A percentile compares a stretch with the other conserved stretches of the same genome.
phyloP scores from a whole-genome alignment of 768 basidiomycete species.

The Crucibulum laeve region DNA sequence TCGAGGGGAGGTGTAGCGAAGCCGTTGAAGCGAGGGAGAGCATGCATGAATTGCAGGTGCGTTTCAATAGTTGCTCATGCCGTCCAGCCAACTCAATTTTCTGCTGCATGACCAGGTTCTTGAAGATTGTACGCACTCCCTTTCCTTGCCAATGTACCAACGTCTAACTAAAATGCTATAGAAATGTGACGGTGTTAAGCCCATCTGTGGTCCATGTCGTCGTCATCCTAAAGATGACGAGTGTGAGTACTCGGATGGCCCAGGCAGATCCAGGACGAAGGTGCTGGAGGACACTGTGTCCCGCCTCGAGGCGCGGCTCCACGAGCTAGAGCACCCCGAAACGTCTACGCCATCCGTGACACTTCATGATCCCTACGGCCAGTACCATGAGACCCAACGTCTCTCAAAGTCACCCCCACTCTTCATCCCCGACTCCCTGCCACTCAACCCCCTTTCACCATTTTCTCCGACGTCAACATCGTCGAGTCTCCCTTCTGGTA shows the following conservation, averaged over 20 bases:
- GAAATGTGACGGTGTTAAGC: slow-evolving; percentile 68
- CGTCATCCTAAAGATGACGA: slow-evolving; percentile 57
- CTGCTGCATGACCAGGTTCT: slow-evolving; percentile 26
- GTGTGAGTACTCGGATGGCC: slow-evolving; percentile 69
- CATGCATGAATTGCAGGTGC: slow-evolving; percentile 52
- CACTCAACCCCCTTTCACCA: slow-evolving; percentile 28
- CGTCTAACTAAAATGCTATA: slow-evolving; percentile 7
- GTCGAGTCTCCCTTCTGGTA: slow-evolving; percentile 45
- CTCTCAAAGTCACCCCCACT: slow-evolving; percentile 29
- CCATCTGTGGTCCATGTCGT: slow-evolving; percentile 61
- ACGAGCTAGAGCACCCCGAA: slow-evolving; percentile 53
- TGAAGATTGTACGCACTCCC: slow-evolving; percentile 42
- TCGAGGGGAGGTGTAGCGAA: slow-evolving; percentile 25
- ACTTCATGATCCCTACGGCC: slow-evolving; percentile 46
- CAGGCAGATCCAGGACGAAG: slow-evolving; percentile 55
- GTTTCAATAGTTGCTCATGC: slow-evolving; percentile 8
- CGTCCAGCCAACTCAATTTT: slow-evolving; percentile 2
- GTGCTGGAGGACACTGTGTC: slow-evolving; percentile 56
- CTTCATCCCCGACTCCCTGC: slow-evolving; percentile 24
- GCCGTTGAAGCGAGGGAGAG: slow-evolving; percentile 49
- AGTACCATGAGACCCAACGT: slow-evolving; percentile 23
- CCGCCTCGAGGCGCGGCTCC: slow-evolving; percentile 51
- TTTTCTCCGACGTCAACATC: slow-evolving; percentile 40
- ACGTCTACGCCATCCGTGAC: slow-evolving; percentile 40
- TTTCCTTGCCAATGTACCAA: not conserved